Evolutionary conservation across 345 rosid genomes (phyloP).

Genomic region (Crucihimalaya himalaica): DNA sequence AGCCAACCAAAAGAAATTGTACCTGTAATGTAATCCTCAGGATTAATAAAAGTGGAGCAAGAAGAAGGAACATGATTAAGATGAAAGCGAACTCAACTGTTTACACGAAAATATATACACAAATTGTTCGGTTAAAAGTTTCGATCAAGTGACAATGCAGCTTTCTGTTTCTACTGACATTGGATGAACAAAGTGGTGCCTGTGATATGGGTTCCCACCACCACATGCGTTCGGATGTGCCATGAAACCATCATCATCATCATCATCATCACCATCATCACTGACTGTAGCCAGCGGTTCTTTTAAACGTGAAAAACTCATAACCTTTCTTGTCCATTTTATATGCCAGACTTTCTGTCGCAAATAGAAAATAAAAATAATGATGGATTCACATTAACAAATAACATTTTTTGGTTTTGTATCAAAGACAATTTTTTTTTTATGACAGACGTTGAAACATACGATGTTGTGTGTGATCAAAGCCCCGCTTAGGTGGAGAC

Average conservation of each 20-base stretch:
- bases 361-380: neutral
- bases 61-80: neutral
- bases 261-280: constrained; percentile 14
- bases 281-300: constrained; percentile 17
- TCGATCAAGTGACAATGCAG: constrained; percentile 24
- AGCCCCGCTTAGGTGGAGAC: constrained; percentile 6
- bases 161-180: constrained; percentile 25
- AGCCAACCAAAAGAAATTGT: neutral
- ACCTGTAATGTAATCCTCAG: neutral
- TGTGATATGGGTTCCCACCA: constrained; percentile 37
- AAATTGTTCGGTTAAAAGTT: neutral
- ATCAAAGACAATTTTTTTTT: constrained; percentile 15
- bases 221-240: constrained; percentile 32
- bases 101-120: neutral
- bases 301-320: constrained; percentile 12
- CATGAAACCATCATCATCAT: constrained; percentile 19
- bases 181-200: constrained; percentile 30
- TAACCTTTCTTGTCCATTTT: constrained; percentile 25
- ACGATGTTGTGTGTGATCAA: constrained; percentile 18
- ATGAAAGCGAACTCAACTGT: neutral
- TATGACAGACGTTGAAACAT: constrained; percentile 28
- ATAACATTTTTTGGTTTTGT: constrained; percentile 16
- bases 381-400: constrained; percentile 17
- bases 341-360: constrained; percentile 21
- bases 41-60: neutral